phyloP scores from a whole-genome alignment of 2,329 filamentous ascomycete species.

The Fusarium sp. region DNA sequence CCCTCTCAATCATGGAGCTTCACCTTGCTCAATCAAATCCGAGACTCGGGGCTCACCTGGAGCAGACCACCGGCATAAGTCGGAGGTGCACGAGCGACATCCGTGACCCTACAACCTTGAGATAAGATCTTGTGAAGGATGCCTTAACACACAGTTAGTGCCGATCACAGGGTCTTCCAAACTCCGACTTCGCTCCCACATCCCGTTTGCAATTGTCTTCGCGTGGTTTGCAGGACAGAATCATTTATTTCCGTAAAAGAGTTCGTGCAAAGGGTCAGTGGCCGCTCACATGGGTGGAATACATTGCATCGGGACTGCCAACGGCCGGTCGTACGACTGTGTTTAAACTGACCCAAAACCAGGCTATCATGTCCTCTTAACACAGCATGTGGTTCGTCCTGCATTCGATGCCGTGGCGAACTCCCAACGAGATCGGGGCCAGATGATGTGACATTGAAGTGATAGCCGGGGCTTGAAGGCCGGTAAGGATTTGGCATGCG shows the following conservation, averaged over 20 bases:
- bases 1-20: conserved; percentile 27
- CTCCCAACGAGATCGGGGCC: conserved; percentile 16
- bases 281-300: conserved; percentile 18
- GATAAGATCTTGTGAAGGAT: conserved; percentile 32
- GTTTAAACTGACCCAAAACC: neutral
- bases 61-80: conserved; percentile 35
- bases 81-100: conserved; percentile 42
- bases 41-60: conserved; percentile 30
- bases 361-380: neutral
- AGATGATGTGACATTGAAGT: conserved; percentile 24
- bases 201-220: conserved; percentile 29
- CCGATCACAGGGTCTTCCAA: conserved; percentile 31
- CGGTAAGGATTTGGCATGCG: no score
- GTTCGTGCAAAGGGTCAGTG: conserved; percentile 2
- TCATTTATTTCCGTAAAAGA: neutral
- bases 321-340: conserved; percentile 39
- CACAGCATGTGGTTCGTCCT: conserved; percentile 17
- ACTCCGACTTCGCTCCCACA: conserved; percentile 46
- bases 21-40: conserved; percentile 16
- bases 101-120: conserved; percentile 26
- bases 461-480: neutral
- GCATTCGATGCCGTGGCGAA: neutral
- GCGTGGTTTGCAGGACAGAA: conserved; percentile 26
- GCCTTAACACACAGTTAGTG: conserved; percentile 19
- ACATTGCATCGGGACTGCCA: conserved; percentile 21